phyloP scores from a whole-genome alignment of 2,329 filamentous ascomycete genomes.

The Cladosporium cucumerinum region DNA sequence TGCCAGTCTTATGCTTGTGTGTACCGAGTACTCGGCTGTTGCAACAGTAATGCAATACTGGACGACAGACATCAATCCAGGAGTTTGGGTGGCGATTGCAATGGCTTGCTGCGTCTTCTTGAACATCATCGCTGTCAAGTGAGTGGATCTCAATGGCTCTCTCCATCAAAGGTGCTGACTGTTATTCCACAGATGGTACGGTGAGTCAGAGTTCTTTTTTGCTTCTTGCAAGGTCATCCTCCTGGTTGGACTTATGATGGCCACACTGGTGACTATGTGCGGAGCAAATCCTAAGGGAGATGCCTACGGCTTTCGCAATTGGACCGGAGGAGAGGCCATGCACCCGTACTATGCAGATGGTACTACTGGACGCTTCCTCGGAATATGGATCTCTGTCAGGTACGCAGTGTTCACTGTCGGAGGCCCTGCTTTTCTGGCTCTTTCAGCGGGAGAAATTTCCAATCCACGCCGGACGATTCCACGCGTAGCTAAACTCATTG shows the following conservation, averaged over 20 bases:
- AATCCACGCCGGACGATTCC: slow-evolving; percentile 29
- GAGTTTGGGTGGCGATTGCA: slow-evolving; percentile 54
- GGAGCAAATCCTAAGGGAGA: slow-evolving; percentile 28
- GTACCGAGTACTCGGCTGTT: slow-evolving; percentile 19
- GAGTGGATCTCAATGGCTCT: not conserved
- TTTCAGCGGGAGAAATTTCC: slow-evolving; percentile 30
- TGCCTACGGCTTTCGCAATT: slow-evolving; percentile 21
- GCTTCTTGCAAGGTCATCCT: slow-evolving; percentile 34
- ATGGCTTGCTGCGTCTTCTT: slow-evolving; percentile 61
- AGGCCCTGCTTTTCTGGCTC: slow-evolving; percentile 20
- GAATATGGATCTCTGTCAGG: slow-evolving; percentile 67
- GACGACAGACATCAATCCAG: slow-evolving; percentile 38
- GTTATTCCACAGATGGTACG: slow-evolving; percentile 10
- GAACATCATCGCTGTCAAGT: slow-evolving; percentile 53
- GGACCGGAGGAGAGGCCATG: slow-evolving; percentile 39
- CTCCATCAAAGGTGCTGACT: slow-evolving; percentile 40
- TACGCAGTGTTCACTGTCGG: slow-evolving; percentile 63
- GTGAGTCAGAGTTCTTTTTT: slow-evolving; percentile 22
- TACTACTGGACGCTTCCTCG: slow-evolving; percentile 15
- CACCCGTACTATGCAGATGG: slow-evolving; percentile 18
- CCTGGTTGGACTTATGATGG: slow-evolving; percentile 31
- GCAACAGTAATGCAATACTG: slow-evolving; percentile 34
- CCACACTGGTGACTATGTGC: slow-evolving; percentile 33
- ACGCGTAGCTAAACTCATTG: slow-evolving; percentile 27
- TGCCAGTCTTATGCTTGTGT: slow-evolving; percentile 18